Base-by-base conservation (phyloP, 2,329 filamentous ascomycete species). In the Endothia cerciana region DNA sequence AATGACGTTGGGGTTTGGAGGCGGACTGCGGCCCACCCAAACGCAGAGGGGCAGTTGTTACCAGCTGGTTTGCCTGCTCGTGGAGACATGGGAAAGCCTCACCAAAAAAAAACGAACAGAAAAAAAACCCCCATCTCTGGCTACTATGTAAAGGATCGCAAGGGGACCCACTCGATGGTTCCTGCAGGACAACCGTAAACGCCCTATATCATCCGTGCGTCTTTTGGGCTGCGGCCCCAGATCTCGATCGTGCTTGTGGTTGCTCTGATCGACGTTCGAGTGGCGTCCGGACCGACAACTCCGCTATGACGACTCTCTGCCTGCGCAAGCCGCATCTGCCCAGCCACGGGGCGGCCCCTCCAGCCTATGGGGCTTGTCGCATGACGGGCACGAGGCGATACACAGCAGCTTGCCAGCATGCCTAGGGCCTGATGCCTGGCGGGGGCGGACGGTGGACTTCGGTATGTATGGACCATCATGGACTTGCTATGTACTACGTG, bases 211-310 rank as follows among this genome's bases (percentile, higher is more conserved):
- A 60, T 49, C 58, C n/a, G 3, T 49, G 41, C 58, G 41, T 60
- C 41, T 22, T 60, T 22, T 17, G 28, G 57, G 7, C 25, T 3
- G 25, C 13, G 28, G 33, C 13, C 17, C 30, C 28, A 47, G 28
- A 60, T 60, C 58, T 60, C 58, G 58, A 60, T 60, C 40, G 19
- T 60, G 17, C 36, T n/a, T 25, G 55, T n/a, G 11, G 2, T 6
- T 38, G 10, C n/a, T 58, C 4, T 41, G 55, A 58, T 58, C 55
- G 55, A 58, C 36, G 55, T 15, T 40, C 7, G 10, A 13, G 55
- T 58, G 36, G 55, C 55, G 55, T 36, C 55, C 55, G 55, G 55
- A 58, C 13, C 55, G 33, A 58, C n/a, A n/a, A 28, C 55, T 58
- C 55, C 55, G 55, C 36, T 25, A 58, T 58, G 36, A 58, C 36